Evolutionary conservation across 352 stramenopile species (phyloP).

Genomic region (Thalassiosira livingstoniorum): DNA sequence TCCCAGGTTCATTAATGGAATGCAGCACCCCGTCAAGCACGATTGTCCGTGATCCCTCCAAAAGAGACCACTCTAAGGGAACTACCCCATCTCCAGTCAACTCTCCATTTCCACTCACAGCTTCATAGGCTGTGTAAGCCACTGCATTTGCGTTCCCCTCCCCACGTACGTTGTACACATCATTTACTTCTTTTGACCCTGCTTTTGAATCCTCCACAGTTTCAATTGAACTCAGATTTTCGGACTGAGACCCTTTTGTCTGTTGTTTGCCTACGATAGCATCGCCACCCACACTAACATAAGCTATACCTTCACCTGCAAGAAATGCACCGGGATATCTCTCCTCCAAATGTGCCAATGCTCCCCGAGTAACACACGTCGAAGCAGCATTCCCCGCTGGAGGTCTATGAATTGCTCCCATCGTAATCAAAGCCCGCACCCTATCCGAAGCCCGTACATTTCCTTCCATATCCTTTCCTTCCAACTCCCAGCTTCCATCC

Average conservation of each 20-base stretch:
- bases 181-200: constrained; percentile 43
- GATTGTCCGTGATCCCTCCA: constrained; percentile 56
- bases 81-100: constrained; percentile 85
- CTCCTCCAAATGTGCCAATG: constrained; percentile 68
- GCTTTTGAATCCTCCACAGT: constrained; percentile 38
- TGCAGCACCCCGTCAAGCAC: constrained; percentile 83
- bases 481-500: constrained; percentile 66
- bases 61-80: constrained; percentile 65
- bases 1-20: constrained; percentile 86
- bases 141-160: constrained; percentile 54
- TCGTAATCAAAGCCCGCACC: constrained; percentile 65
- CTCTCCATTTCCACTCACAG: constrained; percentile 62
- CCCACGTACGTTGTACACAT: constrained; percentile 53
- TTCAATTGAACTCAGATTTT: constrained; percentile 12
- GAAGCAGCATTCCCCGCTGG: constrained; percentile 39
- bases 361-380: constrained; percentile 70
- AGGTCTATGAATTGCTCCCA: constrained; percentile 72
- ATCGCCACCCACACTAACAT: constrained; percentile 66
- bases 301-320: constrained; percentile 57
- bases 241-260: constrained; percentile 14
- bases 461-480: constrained; percentile 1
- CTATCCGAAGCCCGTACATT: constrained; percentile 50
- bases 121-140: constrained; percentile 58
- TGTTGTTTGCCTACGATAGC: constrained; percentile 53
- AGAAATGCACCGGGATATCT: constrained; percentile 72